phyloP scores from a whole-genome alignment of 1,284 basidiomycete species.

The Athelia sp. region DNA sequence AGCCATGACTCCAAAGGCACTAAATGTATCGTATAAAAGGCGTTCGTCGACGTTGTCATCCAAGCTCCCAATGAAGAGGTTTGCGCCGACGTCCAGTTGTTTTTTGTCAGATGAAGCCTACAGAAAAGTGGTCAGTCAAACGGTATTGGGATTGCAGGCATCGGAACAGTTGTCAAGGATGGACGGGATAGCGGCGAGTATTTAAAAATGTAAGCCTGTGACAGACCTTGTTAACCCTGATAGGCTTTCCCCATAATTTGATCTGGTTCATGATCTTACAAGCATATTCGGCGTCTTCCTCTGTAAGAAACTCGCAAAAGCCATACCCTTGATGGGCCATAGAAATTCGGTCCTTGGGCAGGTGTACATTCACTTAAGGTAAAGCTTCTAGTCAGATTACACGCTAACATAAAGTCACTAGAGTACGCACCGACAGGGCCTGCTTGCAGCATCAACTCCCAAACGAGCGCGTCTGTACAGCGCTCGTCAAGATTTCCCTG shows the following conservation, averaged over 20 bases:
- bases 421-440: constrained; percentile 84
- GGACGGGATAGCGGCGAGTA: neutral
- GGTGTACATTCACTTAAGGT: constrained; percentile 85
- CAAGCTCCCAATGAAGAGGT: constrained; percentile 93
- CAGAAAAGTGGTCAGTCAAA: constrained; percentile 7
- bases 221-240: constrained; percentile 94
- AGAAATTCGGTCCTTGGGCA: constrained; percentile 99
- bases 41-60: constrained; percentile 94
- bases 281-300: constrained; percentile 98
- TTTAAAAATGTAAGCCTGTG: constrained; percentile 1
- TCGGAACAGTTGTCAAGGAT: neutral
- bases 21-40: constrained; percentile 91
- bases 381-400: constrained; percentile 6
- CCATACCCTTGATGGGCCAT: constrained; percentile 98
- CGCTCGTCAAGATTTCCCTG: constrained; percentile 97
- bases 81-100: constrained; percentile 96
- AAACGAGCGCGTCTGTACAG: constrained; percentile 89
- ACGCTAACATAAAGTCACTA: constrained; percentile 3
- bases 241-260: constrained; percentile 97
- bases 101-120: constrained; percentile 95
- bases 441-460: constrained; percentile 99
- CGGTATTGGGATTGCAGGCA: too few species aligned
- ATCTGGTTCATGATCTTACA: constrained; percentile 99
- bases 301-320: constrained; percentile 97
- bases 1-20: constrained; percentile 89